Evolutionary conservation across 2,329 filamentous ascomycete species (phyloP).

Genomic region (Neonectria hederae): DNA sequence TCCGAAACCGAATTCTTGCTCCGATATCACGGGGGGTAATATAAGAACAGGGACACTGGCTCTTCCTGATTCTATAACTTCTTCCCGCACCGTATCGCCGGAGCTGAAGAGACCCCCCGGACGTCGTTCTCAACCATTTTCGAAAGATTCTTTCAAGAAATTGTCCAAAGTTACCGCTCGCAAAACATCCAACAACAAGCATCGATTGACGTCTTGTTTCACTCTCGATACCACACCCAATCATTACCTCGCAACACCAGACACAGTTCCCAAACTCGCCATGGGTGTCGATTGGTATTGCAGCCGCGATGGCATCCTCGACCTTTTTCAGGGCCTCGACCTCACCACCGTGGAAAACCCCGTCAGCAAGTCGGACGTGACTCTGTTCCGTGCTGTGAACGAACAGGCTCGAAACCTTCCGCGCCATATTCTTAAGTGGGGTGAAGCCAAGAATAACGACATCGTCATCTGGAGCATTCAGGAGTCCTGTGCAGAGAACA

Average conservation of each 20-base stretch:
- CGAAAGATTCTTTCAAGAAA: not conserved
- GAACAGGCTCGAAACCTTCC: slow-evolving; percentile 12
- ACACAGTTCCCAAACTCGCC: not conserved
- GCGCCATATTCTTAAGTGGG: slow-evolving; percentile 26
- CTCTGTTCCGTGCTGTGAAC: not conserved
- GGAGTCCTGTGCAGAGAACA: not conserved
- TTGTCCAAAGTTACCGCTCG: not conserved
- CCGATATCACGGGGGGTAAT: not conserved
- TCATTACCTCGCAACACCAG: not conserved
- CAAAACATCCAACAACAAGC: not conserved
- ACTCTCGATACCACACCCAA: not conserved
- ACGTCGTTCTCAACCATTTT: not conserved
- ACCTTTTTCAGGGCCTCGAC: slow-evolving; percentile 6
- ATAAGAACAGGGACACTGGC: not conserved
- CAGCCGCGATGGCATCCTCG: not conserved
- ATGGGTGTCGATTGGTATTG: not conserved
- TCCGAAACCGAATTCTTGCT: not conserved
- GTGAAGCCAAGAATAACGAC: slow-evolving; percentile 9
- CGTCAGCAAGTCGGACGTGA: not conserved
- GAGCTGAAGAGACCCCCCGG: not conserved
- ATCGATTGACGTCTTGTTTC: not conserved
- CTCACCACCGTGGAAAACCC: not conserved
- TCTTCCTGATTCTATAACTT: not conserved
- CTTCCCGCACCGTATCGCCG: not conserved
- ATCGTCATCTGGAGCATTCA: slow-evolving; percentile 28